Conservation (phyloP, 352 stramenopile genomes). For the Aphanomyces cochlioides region DNA sequence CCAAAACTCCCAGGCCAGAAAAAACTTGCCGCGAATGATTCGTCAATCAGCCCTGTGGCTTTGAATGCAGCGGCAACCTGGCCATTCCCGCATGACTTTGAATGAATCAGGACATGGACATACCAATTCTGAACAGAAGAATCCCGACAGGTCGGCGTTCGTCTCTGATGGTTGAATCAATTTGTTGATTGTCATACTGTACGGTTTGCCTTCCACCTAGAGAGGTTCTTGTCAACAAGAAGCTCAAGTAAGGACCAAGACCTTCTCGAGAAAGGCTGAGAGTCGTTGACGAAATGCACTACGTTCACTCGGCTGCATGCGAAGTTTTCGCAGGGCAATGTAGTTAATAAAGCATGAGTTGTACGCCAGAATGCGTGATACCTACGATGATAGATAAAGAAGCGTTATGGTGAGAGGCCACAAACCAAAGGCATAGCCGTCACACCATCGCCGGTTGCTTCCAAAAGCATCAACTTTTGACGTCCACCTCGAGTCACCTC, state of each 20-base stretch:
- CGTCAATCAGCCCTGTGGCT: conserved; percentile 11
- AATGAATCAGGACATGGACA: background rate
- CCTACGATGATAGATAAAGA: background rate
- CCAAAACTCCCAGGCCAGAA: conserved; percentile 27
- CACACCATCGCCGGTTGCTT: conserved; percentile 25
- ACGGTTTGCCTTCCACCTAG: conserved; percentile 28
- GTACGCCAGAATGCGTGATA: conserved; percentile 21
- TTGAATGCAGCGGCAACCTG: conserved; percentile 25
- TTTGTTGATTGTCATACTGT: conserved; percentile 23
- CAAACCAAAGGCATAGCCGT: conserved; percentile 15
- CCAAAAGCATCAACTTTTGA: conserved; percentile 6
- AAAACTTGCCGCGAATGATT: background rate
- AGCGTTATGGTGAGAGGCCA: background rate
- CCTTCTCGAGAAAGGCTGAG: background rate
- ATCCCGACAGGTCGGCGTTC: conserved; percentile 18
- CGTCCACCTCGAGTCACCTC: background rate
- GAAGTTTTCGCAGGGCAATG: conserved; percentile 26
- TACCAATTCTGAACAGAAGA: conserved; percentile 29
- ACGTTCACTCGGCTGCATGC: background rate
- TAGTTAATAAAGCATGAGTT: conserved; percentile 26
- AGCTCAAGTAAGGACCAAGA: background rate
- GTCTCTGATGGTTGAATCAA: conserved; percentile 1
- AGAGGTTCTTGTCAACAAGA: too few species aligned
- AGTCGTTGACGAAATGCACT: background rate
- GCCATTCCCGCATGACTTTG: background rate